phyloP scores from a whole-genome alignment of 345 rosid species.

The Fremontodendron californicum region DNA sequence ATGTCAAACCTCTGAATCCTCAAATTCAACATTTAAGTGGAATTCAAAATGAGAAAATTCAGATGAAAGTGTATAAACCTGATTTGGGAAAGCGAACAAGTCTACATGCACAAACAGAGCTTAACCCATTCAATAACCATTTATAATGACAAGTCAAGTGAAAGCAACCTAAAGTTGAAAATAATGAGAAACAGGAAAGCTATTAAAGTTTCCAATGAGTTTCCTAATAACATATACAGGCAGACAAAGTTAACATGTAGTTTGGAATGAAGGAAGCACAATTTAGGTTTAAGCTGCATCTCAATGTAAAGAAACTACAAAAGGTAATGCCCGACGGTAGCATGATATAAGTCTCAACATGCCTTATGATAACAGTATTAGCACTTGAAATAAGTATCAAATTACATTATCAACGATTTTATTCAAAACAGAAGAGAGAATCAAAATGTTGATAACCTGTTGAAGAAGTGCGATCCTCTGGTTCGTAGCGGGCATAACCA shows the following conservation, averaged over 20 bases:
- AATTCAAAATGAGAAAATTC: not conserved
- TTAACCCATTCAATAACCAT: not conserved
- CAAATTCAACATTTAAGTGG: no score
- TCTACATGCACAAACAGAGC: not conserved
- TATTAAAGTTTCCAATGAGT: not conserved
- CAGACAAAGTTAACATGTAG: not conserved
- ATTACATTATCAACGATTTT: not conserved
- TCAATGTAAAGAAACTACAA: not conserved
- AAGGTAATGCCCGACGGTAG: not conserved
- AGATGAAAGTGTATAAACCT: not conserved
- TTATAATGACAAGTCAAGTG: not conserved
- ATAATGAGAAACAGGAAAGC: not conserved
- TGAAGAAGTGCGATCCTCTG: slow-evolving; percentile 93
- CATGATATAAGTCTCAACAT: not conserved
- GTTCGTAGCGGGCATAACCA: slow-evolving; percentile 88
- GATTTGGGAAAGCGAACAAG: not conserved
- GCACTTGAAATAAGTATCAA: not conserved
- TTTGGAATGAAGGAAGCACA: not conserved
- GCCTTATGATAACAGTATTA: no score
- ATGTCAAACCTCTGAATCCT: no score
- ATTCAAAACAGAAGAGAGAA: not conserved
- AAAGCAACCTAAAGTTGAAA: not conserved
- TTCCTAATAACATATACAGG: not conserved
- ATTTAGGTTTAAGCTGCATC: not conserved
- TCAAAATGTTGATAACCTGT: slow-evolving; percentile 38